Percentiles rank a stretch among this genome's conserved stretches.
Evolutionary conservation across 306 rosid genomes (phyloP).

Genomic region (Quercus ilex): DNA sequence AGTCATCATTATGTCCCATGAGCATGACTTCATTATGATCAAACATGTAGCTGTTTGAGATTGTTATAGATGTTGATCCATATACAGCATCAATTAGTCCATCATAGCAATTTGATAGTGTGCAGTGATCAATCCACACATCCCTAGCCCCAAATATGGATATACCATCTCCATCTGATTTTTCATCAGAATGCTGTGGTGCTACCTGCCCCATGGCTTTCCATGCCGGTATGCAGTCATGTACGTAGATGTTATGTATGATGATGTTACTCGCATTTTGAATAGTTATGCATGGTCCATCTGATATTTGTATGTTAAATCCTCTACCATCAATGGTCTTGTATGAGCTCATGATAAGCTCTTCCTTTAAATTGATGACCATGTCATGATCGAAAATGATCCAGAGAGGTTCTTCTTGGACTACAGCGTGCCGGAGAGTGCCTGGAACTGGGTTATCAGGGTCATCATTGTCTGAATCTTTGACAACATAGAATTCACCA

Average conservation of each 20-base stretch:
- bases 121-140: background rate
- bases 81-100: background rate
- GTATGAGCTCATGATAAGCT: background rate
- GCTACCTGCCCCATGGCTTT: no score
- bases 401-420: background rate
- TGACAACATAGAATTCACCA: no score
- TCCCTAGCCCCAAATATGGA: no score
- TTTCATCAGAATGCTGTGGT: no score
- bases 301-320: background rate
- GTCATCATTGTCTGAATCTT: no score
- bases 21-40: background rate
- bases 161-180: no score
- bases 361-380: background rate
- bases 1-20: background rate
- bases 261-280: background rate
- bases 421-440: no score
- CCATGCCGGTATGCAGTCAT: no score
- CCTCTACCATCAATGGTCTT: background rate
- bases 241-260: background rate
- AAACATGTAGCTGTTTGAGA: background rate
- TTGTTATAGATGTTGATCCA: background rate
- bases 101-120: background rate
- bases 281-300: background rate
- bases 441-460: no score
- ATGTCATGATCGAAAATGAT: background rate